Conservation (phyloP, 768 basidiomycete species). For the Suillus paluster region DNA sequence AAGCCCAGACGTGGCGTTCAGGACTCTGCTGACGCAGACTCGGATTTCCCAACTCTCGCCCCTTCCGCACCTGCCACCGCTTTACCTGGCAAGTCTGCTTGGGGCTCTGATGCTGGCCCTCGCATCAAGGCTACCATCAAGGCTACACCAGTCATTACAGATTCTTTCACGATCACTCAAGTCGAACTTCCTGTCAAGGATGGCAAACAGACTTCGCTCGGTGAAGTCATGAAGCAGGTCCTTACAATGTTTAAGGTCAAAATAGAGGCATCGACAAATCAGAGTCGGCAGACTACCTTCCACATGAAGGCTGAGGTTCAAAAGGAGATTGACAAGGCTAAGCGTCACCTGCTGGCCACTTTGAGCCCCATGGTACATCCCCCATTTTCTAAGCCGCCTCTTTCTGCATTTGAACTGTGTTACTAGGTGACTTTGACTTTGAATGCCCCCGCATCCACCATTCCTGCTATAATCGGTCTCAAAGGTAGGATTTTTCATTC, state of each 20-base stretch:
- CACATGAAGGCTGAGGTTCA: constrained; percentile 87
- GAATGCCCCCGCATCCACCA: constrained; percentile 88
- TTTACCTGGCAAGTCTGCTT: constrained; percentile 57
- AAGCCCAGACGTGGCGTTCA: constrained; percentile 36
- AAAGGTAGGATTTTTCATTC: constrained; percentile 60
- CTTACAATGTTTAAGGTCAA: constrained; percentile 87
- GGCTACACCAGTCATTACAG: constrained; percentile 60
- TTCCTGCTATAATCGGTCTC: constrained; percentile 87
- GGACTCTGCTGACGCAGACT: constrained; percentile 69
- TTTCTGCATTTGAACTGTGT: constrained; percentile 13
- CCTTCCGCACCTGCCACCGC: constrained; percentile 47
- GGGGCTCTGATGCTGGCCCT: constrained; percentile 66
- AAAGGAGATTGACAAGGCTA: constrained; percentile 89
- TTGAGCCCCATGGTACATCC: constrained; percentile 75
- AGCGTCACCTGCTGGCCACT: constrained; percentile 70
- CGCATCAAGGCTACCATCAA: constrained; percentile 68
- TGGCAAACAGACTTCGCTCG: constrained; percentile 76
- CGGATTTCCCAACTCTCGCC: constrained; percentile 92
- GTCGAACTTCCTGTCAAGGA: constrained; percentile 75
- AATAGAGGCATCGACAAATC: constrained; percentile 90
- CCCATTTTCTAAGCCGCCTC: constrained; percentile 12
- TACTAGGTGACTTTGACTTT: constrained; percentile 69
- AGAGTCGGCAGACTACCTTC: constrained; percentile 91
- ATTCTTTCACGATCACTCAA: constrained; percentile 72
- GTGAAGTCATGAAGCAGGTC: constrained; percentile 88